Evolutionary conservation across 257 asterid genomes (phyloP).

Genomic region (Eustoma russellianum): DNA sequence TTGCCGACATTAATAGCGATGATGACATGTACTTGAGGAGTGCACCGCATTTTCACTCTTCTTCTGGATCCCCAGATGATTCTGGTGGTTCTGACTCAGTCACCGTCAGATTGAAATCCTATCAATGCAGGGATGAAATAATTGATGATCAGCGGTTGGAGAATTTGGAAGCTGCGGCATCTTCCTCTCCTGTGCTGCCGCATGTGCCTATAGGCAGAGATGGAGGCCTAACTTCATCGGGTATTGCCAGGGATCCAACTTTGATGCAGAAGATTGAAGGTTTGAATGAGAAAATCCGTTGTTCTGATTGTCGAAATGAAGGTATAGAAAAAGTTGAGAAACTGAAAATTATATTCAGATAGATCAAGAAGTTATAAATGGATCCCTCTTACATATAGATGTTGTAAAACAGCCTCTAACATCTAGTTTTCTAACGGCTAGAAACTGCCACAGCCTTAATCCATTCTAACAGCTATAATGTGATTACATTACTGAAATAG

Average conservation of each 20-base stretch:
- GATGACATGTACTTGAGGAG: conserved; percentile 34
- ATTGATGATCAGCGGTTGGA: conserved; percentile 31
- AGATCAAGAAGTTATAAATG: no score
- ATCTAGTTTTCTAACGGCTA: no score
- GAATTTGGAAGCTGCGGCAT: conserved; percentile 27
- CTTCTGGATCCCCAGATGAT: conserved; percentile 24
- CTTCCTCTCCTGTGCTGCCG: conserved; percentile 27
- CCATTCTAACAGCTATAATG: no score
- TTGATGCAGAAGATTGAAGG: conserved; percentile 76
- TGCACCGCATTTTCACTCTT: conserved; percentile 22
- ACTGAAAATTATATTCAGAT: no score
- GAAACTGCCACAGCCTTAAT: no score
- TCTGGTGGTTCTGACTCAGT: conserved; percentile 32
- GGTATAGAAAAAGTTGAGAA: no score
- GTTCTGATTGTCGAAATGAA: conserved; percentile 52
- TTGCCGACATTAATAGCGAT: conserved; percentile 54
- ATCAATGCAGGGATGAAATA: conserved; percentile 25
- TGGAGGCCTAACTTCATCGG: conserved; percentile 19
- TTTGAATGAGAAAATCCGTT: conserved; percentile 70
- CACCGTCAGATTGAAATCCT: conserved; percentile 22
- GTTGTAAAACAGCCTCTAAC: no score
- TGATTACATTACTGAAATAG: no score
- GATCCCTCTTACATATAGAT: no score
- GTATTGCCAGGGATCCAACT: conserved; percentile 35
- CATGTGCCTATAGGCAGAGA: conserved; percentile 26